phyloP scores from a whole-genome alignment of 163 green algal genomes.

The Coccomyxa subellipsoidea region DNA sequence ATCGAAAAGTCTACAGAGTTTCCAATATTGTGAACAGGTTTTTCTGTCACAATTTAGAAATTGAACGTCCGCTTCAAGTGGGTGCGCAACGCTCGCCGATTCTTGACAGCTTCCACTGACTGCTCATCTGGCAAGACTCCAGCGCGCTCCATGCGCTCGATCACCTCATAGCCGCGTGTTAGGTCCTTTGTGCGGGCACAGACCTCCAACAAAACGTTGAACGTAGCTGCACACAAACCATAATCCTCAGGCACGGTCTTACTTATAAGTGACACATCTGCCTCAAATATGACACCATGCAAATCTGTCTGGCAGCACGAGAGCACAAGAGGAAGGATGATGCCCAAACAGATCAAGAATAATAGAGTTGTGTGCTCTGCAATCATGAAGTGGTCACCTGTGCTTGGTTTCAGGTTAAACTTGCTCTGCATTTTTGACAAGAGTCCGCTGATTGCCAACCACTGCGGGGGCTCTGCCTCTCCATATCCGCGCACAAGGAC shows the following conservation, averaged over 20 bases:
- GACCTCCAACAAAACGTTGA: conserved; percentile 78
- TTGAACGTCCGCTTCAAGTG: conserved; percentile 51
- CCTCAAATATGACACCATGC: not conserved
- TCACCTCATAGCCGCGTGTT: conserved; percentile 68
- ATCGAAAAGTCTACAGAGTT: no score
- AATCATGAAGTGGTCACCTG: conserved; percentile 33
- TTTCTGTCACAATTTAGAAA: not conserved
- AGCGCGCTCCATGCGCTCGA: conserved; percentile 70
- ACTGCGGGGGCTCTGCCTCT: conserved; percentile 56
- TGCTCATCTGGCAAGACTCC: conserved; percentile 64
- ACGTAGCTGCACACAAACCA: conserved; percentile 41
- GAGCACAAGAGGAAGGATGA: not conserved
- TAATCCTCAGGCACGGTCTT: not conserved
- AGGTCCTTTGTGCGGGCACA: conserved; percentile 72
- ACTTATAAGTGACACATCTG: not conserved
- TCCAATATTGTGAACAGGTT: no score
- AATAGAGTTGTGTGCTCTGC: no score
- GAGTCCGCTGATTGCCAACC: conserved; percentile 60
- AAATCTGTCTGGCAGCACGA: not conserved
- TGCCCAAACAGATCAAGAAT: no score
- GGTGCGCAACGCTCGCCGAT: conserved; percentile 48
- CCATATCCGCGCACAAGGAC: conserved; percentile 80
- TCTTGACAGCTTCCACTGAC: conserved; percentile 56
- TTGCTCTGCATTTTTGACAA: conserved; percentile 66
- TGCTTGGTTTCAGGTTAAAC: conserved; percentile 54